phyloP scores from a whole-genome alignment of 805 yeast species.

The Sugiyamaella qingdaonensis region DNA sequence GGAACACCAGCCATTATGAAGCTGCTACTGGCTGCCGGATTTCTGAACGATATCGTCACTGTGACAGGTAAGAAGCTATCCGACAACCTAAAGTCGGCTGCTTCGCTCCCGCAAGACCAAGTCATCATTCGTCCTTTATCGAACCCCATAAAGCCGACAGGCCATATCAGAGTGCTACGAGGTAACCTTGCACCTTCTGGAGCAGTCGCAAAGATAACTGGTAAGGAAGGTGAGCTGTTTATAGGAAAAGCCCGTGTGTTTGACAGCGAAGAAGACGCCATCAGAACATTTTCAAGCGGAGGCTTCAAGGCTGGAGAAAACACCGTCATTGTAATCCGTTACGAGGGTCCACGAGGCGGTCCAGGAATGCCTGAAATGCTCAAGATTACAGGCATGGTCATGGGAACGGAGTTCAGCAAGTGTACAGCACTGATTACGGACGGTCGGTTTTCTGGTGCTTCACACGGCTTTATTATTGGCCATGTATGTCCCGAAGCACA shows the following conservation, averaged over 20 bases:
- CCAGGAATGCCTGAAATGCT: conserved; percentile 99
- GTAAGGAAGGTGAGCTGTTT: conserved; percentile 94
- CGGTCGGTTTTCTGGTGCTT: conserved; percentile 97
- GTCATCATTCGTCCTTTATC: conserved; percentile 70
- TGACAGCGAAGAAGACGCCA: conserved; percentile 77
- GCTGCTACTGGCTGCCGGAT: conserved; percentile 74
- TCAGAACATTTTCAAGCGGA: conserved; percentile 77
- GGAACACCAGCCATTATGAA: conserved; percentile 97
- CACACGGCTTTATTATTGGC: conserved; percentile 96
- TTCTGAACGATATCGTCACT: conserved; percentile 66
- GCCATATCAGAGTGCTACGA: conserved; percentile 78
- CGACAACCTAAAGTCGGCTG: conserved; percentile 61
- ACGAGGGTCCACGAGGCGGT: conserved; percentile 98
- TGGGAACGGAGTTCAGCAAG: conserved; percentile 92
- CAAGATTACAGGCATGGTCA: conserved; percentile 89
- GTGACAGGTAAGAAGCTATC: conserved; percentile 90
- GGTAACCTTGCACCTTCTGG: conserved; percentile 93
- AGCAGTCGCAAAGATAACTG: conserved; percentile 93
- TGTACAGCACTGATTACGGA: conserved; percentile 90
- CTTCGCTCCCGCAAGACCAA: conserved; percentile 69
- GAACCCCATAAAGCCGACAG: conserved; percentile 80
- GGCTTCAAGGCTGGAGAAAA: conserved; percentile 90
- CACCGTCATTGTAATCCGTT: conserved; percentile 88
- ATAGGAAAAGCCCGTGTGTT: conserved; percentile 85
- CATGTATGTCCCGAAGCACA: conserved; percentile 97